Evolutionary conservation across 805 yeast species (phyloP).

Genomic region (Yamadazyma olivae): DNA sequence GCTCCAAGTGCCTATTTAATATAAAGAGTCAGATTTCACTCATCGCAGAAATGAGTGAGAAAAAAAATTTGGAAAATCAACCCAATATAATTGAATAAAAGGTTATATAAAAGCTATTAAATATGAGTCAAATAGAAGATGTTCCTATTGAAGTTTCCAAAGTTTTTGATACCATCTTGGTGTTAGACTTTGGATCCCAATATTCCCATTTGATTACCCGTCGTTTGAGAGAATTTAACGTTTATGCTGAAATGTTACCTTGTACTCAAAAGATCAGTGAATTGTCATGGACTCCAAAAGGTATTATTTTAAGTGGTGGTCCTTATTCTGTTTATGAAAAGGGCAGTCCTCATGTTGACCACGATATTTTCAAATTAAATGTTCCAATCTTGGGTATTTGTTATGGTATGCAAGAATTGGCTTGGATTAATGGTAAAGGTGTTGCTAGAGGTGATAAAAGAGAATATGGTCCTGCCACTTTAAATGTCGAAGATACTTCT

Average conservation of each 20-base stretch:
- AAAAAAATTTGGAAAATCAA: constrained; percentile 2
- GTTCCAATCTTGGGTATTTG: constrained; percentile 98
- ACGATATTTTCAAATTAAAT: constrained; percentile 79
- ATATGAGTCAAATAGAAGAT: constrained; percentile 17
- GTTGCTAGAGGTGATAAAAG: constrained; percentile 96
- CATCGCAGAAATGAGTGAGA: too few species aligned
- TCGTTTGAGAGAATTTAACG: constrained; percentile 95
- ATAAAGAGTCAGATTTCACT: too few species aligned
- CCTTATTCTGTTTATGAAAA: constrained; percentile 96
- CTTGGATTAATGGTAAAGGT: constrained; percentile 94
- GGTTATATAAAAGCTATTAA: too few species aligned
- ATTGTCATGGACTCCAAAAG: constrained; percentile 91
- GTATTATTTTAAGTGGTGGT: constrained; percentile 94
- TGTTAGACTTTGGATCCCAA: constrained; percentile 97
- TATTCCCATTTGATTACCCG: constrained; percentile 96
- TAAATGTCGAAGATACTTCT: constrained; percentile 64
- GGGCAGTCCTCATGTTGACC: constrained; percentile 97
- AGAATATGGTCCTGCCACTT: constrained; percentile 95
- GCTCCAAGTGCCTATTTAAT: too few species aligned
- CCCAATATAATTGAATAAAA: too few species aligned
- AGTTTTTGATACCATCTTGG: constrained; percentile 94
- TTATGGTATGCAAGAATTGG: constrained; percentile 98
- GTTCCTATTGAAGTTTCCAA: constrained; percentile 67
- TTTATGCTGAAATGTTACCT: constrained; percentile 98
- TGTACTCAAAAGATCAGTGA: constrained; percentile 97